These are phyloP conservation scores for Sugiyamaella lignohabitans DNA, from an alignment of 805 yeast genomes.

Conservation along the genomic window DNA sequence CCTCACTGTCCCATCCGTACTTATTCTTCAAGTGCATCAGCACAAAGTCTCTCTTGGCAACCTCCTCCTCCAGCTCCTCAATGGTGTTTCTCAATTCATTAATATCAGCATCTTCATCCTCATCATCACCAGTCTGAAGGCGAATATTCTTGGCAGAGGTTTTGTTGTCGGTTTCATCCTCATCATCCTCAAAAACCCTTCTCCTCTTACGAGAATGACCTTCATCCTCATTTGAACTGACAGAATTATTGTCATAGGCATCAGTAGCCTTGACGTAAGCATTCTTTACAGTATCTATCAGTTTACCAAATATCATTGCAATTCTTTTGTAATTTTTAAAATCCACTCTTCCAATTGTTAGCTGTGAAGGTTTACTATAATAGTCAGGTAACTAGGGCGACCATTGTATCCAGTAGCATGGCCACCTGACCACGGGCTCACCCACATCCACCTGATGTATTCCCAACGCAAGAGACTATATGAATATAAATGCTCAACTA, in stretches of 20 bases:
- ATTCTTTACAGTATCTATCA: slow-evolving; percentile 10
- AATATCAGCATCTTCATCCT: not conserved
- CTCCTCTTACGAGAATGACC: slow-evolving; percentile 10
- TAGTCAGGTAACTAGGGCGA: too few relatives aligned
- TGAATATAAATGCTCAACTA: too few relatives aligned
- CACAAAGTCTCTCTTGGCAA: not conserved
- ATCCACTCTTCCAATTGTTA: not conserved
- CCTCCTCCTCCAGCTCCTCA: slow-evolving; percentile 1
- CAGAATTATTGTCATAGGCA: slow-evolving; percentile 13
- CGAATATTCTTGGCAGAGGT: slow-evolving; percentile 1
- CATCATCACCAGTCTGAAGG: too few relatives aligned
- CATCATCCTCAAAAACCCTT: slow-evolving; percentile 9
- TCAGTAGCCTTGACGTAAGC: slow-evolving; percentile 18
- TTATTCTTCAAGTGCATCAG: not conserved
- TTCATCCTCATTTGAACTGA: slow-evolving; percentile 1
- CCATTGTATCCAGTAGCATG: too few relatives aligned
- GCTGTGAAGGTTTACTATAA: too few relatives aligned
- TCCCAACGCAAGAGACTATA: too few relatives aligned
- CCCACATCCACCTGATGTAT: too few relatives aligned
- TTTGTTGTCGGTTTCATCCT: slow-evolving; percentile 1
- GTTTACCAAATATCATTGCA: slow-evolving; percentile 9
- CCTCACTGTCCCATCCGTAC: not conserved
- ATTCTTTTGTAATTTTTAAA: not conserved
- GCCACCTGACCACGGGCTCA: too few relatives aligned
- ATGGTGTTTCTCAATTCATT: not conserved